phyloP scores from a whole-genome alignment of 2,329 filamentous ascomycete genomes.

The Xylaria sp. region DNA sequence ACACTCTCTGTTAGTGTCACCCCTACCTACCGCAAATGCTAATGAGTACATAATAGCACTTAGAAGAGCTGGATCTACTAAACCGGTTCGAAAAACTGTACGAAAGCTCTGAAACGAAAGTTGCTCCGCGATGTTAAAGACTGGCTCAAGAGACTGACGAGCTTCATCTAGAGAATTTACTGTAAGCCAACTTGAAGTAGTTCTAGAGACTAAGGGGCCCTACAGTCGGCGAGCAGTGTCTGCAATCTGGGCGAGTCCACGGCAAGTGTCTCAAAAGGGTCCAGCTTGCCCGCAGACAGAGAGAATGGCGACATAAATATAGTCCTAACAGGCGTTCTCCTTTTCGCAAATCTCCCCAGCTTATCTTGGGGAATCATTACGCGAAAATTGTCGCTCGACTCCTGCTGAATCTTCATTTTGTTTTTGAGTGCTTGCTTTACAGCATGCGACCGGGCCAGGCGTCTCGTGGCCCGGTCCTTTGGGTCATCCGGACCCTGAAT shows the following conservation, averaged over 20 bases:
- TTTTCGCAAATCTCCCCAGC: neutral
- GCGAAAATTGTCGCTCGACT: slow-evolving; percentile 46
- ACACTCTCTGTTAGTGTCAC: slow-evolving; percentile 49
- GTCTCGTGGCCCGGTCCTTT: slow-evolving; percentile 40
- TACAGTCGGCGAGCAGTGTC: slow-evolving; percentile 39
- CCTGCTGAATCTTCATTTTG: slow-evolving; percentile 48
- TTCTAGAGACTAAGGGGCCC: slow-evolving; percentile 13
- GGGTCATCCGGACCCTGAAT: slow-evolving; percentile 39
- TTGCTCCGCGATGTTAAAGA: slow-evolving; percentile 54
- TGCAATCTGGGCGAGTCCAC: slow-evolving; percentile 43
- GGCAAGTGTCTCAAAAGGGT: slow-evolving; percentile 43
- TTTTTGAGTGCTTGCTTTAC: slow-evolving; percentile 45
- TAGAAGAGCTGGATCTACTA: slow-evolving; percentile 53
- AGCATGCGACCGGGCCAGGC: slow-evolving; percentile 49
- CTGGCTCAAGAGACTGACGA: slow-evolving; percentile 48
- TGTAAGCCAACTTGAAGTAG: slow-evolving; percentile 35
- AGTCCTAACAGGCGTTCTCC: neutral
- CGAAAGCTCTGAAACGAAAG: slow-evolving; percentile 54
- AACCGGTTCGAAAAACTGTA: slow-evolving; percentile 50
- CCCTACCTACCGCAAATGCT: slow-evolving; percentile 47
- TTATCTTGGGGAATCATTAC: slow-evolving; percentile 34
- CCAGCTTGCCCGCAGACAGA: slow-evolving; percentile 21
- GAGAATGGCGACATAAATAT: slow-evolving; percentile 13
- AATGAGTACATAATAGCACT: slow-evolving; percentile 56
- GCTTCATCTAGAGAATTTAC: slow-evolving; percentile 28